phyloP scores from a whole-genome alignment of 2,329 filamentous ascomycete genomes.

The Alternaria postmessia region DNA sequence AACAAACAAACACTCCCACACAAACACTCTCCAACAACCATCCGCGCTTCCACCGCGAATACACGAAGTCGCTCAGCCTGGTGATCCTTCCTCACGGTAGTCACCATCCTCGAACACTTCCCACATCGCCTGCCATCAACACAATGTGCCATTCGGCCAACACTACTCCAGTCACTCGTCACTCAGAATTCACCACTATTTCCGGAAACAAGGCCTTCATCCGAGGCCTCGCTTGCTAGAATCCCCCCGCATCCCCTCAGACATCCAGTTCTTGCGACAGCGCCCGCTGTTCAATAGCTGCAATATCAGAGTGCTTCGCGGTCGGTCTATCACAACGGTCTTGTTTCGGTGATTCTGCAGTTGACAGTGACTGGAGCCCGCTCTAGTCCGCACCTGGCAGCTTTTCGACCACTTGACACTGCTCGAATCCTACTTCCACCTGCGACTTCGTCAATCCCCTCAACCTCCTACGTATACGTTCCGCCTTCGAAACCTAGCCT shows the following conservation, averaged over 20 bases:
- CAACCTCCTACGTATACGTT: constrained; percentile 30
- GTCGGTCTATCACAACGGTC: constrained; percentile 47
- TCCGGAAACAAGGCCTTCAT: constrained; percentile 52
- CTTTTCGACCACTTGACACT: constrained; percentile 45
- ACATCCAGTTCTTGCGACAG: constrained; percentile 46
- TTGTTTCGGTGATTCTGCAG: constrained; percentile 55
- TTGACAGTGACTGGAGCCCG: constrained; percentile 54
- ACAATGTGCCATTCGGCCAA: constrained; percentile 48
- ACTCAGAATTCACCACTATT: constrained; percentile 50
- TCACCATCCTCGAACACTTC: constrained; percentile 41
- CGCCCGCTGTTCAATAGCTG: constrained; percentile 47
- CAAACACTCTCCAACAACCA: constrained; percentile 3
- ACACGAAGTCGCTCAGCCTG: constrained; percentile 38
- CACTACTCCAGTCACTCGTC: constrained; percentile 54
- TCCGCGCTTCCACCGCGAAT: constrained; percentile 25
- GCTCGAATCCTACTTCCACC: constrained; percentile 39
- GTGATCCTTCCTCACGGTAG: constrained; percentile 36
- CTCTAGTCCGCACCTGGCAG: constrained; percentile 45
- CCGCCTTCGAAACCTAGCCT: constrained; percentile 23
- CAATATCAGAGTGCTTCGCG: constrained; percentile 49
- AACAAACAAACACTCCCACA: constrained; percentile 21
- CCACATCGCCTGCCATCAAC: constrained; percentile 36
- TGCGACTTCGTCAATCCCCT: constrained; percentile 44
- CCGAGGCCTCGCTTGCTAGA: constrained; percentile 51
- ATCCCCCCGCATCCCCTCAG: constrained; percentile 42